Base-by-base conservation (phyloP, 148 eudicot species). In the Chenopodium quinoa region DNA sequence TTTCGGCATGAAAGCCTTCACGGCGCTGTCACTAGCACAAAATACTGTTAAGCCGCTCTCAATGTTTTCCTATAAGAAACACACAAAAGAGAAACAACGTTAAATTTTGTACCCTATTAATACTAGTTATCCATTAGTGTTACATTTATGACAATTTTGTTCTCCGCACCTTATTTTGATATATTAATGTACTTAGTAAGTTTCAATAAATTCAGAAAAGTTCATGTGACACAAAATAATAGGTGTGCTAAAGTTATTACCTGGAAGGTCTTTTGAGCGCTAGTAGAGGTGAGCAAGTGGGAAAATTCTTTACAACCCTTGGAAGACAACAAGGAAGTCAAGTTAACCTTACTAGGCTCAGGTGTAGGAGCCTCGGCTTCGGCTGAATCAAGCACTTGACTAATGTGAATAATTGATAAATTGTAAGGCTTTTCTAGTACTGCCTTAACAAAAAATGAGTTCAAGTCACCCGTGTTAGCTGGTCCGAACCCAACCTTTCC, bases 1-100 rank as follows among this genome's bases (percentile, higher is more conserved):
- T 71, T 88, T 92, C 9, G 97, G 94, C 91, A 90, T 86, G 83
- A 93, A 92, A 0, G 81, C 71, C 1, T 82, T 87, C 14, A 93
- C 19, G 4, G 85, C 92, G n/a, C 46, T 84, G 68, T 92, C 97
- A 14, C 86, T 78, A 1, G 87, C 88, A 71, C 97, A 93, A 72
- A 93, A 91, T 23, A 92, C 93, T 1, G 97, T 92, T 22, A 93
- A 44, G 1, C 97, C 97, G 46, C 92, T 89, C 80, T 87, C 92
- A 10, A 90, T 78, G 71, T 83, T 86, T 0, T 89, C 85, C 63
- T 82, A 81, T 47, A 83, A 17, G 17, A 7, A 32, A 9, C 52
- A 50, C 3, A 50, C 54, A 50, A 10, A 50, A 50, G 44, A 40
- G 44, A 40, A 40, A 7, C 44, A 40, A 40, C 44, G 44, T 40